phyloP scores from a whole-genome alignment of 1,284 basidiomycete species.

The Moesziomyces parantarcticus region DNA sequence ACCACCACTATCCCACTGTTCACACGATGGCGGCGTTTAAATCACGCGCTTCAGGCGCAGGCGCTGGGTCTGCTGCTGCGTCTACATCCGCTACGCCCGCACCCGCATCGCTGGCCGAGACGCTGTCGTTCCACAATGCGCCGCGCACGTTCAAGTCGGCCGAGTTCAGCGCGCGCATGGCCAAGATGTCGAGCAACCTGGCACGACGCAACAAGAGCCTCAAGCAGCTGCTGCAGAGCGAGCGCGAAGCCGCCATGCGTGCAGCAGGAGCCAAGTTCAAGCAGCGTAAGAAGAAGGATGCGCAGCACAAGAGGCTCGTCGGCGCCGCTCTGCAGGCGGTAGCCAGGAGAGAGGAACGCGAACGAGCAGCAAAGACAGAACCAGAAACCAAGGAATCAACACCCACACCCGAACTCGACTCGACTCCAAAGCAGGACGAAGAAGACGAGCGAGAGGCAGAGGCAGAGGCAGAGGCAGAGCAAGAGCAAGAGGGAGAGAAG shows the following conservation, averaged over 20 bases:
- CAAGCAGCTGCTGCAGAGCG: conserved; percentile 59
- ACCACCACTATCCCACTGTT: not conserved
- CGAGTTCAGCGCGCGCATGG: conserved; percentile 33
- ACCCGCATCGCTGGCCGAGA: conserved; percentile 39
- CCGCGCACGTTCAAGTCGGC: conserved; percentile 48
- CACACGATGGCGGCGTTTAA: conserved; percentile 16
- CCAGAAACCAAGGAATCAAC: not conserved
- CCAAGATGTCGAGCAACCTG: conserved; percentile 45
- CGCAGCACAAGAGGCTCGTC: conserved; percentile 24
- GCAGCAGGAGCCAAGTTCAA: conserved; percentile 34
- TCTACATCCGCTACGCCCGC: conserved; percentile 39
- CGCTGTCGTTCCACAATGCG: conserved; percentile 42
- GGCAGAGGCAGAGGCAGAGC: not conserved
- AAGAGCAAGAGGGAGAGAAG: conserved; percentile 7
- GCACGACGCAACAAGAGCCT: conserved; percentile 57
- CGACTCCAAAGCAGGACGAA: not conserved
- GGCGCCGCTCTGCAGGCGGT: conserved; percentile 43
- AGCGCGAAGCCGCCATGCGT: conserved; percentile 55
- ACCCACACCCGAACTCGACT: not conserved
- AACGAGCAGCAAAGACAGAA: conserved; percentile 13
- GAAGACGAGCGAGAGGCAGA: conserved; percentile 2
- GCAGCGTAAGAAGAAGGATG: conserved; percentile 42
- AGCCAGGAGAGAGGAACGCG: conserved; percentile 36
- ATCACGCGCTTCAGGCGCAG: conserved; percentile 7
- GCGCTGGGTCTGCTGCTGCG: conserved; percentile 11